These are phyloP conservation scores for Chaetomium sp. DNA, from an alignment of 2,329 filamentous ascomycete species.

Conservation along the genomic window DNA sequence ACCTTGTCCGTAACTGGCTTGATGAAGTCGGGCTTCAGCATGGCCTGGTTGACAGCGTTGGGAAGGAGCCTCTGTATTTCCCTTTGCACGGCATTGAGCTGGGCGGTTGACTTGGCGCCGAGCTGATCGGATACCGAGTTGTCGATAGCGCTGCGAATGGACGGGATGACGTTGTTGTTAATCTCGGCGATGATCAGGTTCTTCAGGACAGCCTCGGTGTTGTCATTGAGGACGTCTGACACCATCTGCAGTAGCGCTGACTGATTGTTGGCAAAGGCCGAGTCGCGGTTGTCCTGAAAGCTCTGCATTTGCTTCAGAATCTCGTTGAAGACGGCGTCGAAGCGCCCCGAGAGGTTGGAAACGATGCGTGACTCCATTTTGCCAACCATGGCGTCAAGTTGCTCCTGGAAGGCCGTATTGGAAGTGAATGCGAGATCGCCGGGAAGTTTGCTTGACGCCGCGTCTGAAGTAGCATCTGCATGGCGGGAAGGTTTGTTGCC, in stretches of 20 bases:
- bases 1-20: slow-evolving; percentile 74
- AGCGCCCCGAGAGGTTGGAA: slow-evolving; percentile 48
- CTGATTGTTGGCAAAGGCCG: slow-evolving; percentile 61
- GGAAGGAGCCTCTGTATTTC: slow-evolving; percentile 75
- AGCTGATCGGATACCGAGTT: slow-evolving; percentile 73
- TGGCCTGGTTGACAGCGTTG: slow-evolving; percentile 62
- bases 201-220: slow-evolving; percentile 70
- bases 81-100: slow-evolving; percentile 68
- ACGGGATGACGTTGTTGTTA: slow-evolving; percentile 72
- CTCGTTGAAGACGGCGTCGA: slow-evolving; percentile 56
- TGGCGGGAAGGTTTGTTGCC: slow-evolving; percentile 39
- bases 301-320: slow-evolving; percentile 62
- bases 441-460: slow-evolving; percentile 26
- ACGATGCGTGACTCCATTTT: slow-evolving; percentile 57
- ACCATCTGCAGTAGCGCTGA: slow-evolving; percentile 59
- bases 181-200: slow-evolving; percentile 78
- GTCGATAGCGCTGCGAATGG: slow-evolving; percentile 67
- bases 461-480: slow-evolving; percentile 33
- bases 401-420: slow-evolving; percentile 46
- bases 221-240: slow-evolving; percentile 62
- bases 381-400: slow-evolving; percentile 56
- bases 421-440: slow-evolving; percentile 36
- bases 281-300: slow-evolving; percentile 46
- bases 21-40: slow-evolving; percentile 74
- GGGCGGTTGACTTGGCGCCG: slow-evolving; percentile 65